phyloP scores from a whole-genome alignment of 495 filamentous ascomycete genomes.

The Ramalina peruviana region DNA sequence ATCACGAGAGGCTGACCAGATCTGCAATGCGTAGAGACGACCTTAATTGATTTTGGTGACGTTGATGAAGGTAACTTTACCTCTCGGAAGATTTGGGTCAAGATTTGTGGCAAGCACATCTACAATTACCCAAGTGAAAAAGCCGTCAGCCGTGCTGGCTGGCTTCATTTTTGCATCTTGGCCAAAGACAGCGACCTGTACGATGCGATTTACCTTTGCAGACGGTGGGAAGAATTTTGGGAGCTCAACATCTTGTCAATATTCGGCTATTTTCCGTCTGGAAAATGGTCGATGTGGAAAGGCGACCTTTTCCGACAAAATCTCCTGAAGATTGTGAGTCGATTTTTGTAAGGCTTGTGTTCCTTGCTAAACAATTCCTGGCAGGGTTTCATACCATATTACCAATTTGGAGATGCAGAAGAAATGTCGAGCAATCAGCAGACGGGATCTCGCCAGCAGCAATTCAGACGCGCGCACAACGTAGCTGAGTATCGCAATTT shows the following conservation, averaged over 20 bases:
- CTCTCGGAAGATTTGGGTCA: constrained; percentile 28
- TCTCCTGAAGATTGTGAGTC: constrained; percentile 25
- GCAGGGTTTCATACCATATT: constrained; percentile 33
- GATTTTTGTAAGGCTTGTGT: not conserved
- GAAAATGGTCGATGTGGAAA: constrained; percentile 30
- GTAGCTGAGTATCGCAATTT: constrained; percentile 33
- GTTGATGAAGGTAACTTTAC: constrained; percentile 12
- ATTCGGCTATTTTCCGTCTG: constrained; percentile 36
- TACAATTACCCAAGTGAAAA: constrained; percentile 41
- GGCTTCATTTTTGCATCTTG: constrained; percentile 41
- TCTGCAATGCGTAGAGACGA: no score
- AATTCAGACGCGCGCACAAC: constrained; percentile 22
- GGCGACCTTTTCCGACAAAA: constrained; percentile 25
- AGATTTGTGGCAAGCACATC: constrained; percentile 36
- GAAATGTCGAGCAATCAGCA: constrained; percentile 20
- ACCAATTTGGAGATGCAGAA: constrained; percentile 20
- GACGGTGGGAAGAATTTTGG: constrained; percentile 41
- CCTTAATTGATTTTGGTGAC: constrained; percentile 13
- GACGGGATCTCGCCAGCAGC: constrained; percentile 18
- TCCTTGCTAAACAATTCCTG: not conserved
- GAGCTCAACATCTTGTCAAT: constrained; percentile 32
- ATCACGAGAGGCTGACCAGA: no score
- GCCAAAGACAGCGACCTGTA: constrained; percentile 33
- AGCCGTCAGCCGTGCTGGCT: constrained; percentile 35
- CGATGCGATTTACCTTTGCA: constrained; percentile 36